Conservation (phyloP, 306 rosid genomes). For the Fagus sylvatica region DNA sequence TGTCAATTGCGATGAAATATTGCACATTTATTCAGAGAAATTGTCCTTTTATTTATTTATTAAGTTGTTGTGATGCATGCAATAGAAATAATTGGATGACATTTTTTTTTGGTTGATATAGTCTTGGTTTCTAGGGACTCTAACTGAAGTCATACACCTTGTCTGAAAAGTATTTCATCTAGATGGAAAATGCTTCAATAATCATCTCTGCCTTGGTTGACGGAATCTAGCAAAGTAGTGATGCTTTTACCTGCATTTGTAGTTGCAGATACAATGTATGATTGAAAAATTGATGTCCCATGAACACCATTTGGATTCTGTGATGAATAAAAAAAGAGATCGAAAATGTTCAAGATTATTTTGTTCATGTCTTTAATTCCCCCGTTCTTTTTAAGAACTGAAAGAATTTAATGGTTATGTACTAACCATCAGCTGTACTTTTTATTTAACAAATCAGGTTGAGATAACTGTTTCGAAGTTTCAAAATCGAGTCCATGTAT, state of each 20-base stretch:
- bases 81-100: neutral
- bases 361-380: neutral
- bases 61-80: neutral
- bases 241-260: neutral
- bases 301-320: neutral
- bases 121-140: neutral
- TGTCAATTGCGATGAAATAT: neutral
- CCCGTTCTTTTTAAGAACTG: neutral
- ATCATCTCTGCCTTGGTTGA: neutral
- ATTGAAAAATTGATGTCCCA: neutral
- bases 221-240: neutral
- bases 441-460: constrained; percentile 39
- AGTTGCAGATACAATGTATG: neutral
- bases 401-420: neutral
- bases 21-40: neutral
- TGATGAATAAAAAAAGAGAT: neutral
- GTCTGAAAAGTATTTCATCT: neutral
- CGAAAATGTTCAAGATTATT: neutral
- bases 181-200: neutral
- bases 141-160: neutral
- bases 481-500: constrained; percentile 79
- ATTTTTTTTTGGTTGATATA: neutral
- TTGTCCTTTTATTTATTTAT: neutral
- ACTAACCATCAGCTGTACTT: neutral
- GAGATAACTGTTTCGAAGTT: constrained; percentile 74